Evolutionary conservation across 148 eudicot genomes (phyloP), one percentile per base, ranked within the genome.

Genomic region (Oxyria digyna): DNA sequence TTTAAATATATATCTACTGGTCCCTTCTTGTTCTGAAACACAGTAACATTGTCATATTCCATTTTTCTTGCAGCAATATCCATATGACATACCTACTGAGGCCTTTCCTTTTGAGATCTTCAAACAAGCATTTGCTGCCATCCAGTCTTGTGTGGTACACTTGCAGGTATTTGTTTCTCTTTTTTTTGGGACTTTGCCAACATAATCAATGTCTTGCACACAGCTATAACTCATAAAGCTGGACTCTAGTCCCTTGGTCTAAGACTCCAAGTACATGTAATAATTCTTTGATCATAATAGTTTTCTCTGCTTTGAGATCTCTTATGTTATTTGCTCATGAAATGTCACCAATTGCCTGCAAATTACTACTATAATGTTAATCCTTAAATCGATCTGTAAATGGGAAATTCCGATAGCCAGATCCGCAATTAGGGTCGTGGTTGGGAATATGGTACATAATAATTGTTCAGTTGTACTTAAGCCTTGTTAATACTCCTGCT

Each of bases 91-190:
- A 73, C 99, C 99, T 12, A 85, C 99, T 17, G 99, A 94, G 80
- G 99, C 99, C 62, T 94, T 94, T 77, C 80, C 96, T 37, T 94
- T 85, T 78, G 89, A 91, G 84, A 94, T 94, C 73, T 94, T 94
- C 63, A 94, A 94, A 67, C 99, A 94, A 88, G 99, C 99, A 57
- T 94, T 94, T 80, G 97, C 91, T 69, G 99, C 99, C 21, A 84
- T 94, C 72, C 99, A 94, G 70, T 91, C 97, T 24, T 94, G 99
- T 73, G 99, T 94, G 69, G 99, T 94, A 80, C 99, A 94, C 81
- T 79, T 94, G 86, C 99, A 94, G 99, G 99, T 94, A 75, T 68
- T 42, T 18, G 10, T 21, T 38, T 12, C 66, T 35, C 37, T 21
- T 4, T 0, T 38, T 27, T 14, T 52, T 42, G 35, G 46, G 33